Base-by-base conservation (phyloP, 2,329 filamentous ascomycete genomes). In the Bipolaris gigantea region DNA sequence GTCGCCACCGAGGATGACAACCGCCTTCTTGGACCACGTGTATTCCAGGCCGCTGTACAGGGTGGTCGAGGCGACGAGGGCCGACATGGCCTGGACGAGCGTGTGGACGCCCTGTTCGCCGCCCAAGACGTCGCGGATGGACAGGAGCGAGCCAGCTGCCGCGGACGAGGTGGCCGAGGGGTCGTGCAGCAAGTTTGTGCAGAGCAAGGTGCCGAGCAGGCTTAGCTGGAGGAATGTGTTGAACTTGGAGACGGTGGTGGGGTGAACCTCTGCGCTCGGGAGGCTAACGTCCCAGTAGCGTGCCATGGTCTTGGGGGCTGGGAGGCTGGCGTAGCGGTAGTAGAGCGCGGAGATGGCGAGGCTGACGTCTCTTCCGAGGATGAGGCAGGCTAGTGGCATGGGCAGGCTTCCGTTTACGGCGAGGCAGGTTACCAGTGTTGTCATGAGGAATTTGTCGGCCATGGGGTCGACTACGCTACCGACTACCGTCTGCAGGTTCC, bases 271-370 rank as follows among this genome's bases (percentile, higher is more conserved):
- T 2, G 90, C 90, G 35, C 87, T 90, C 2, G 90, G 94, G 13
- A 99, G 82, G 3, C 89, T 93, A 71, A 99, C 97, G 76, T 99
- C 94, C 94, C 94, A 99, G 76, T 97, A 99, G 16, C 94, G 82
- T 16, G 83, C 77, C 75, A 97, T 90, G 0, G 94, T 97, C 77
- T 97, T 97, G 1, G 94, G 94, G 0, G 90, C 87, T 0, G 94
- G 94, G 5, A 99, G 82, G 2, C 90, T 95, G 62, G 97, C 95
- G 84, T 91, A 97, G 60, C 94, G 88, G 75, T 94, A 97, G 79
- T 97, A 97, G 63, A 99, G 87, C 21, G 94, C 94, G 2, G 92
- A 86, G 19, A 96, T 81, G 23, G 84, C 92, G 4, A 99, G 83
- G 18, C 87, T 90, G 38, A 89, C 84, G 67, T 99, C 94, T 39